Base-by-base conservation (phyloP, 495 filamentous ascomycete species). In the Hypoxylon perforatum region DNA sequence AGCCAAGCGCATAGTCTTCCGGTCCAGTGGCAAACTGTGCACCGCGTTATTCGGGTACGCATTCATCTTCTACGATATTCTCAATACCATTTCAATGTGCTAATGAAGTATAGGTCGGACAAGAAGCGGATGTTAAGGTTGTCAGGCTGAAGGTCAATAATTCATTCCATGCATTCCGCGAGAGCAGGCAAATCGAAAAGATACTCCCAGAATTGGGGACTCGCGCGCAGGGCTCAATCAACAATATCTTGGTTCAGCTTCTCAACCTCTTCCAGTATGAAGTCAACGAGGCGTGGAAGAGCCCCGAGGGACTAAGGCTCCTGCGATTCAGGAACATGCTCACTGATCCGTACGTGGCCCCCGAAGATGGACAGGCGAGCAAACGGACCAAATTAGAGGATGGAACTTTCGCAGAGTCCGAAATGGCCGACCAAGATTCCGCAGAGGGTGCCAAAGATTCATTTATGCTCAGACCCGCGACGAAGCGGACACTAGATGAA, bases 11-110 rank as follows among this genome's bases (percentile, higher is more conserved):
- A 56, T 22, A 74, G 69, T 35, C 55, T 74, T 1, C 38, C 59
- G 1, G 56, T 74, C 0, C 71, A 74, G 28, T 67, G 57, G 51
- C 69, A 74, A 17, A 62, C 71, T 18, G 36, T 67, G 7, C 62
- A 74, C 17, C 61, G 71, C 21, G 65, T 74, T 10, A 74, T 74
- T 35, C 57, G 71, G 48, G 71, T 74, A 41, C 57, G 71, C 63
- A n/a, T 12, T 15, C n/a, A 5, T n/a, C 45, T 30, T 46, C 21
- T 3, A 9, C 3, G 19, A 9, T 17, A 25, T 0, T 17, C 22
- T 23, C 22, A 10, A 23, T 45, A 9, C 8, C 5, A 5, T 21
- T 48, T 19, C 25, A 17, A 58, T 18, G 18, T 47, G 19, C 71
- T 74, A 45, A 72, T 46, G 6, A 48, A 25, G 5, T n/a, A 11